Base-by-base conservation (phyloP, 73 alveolate species). In the Loxodes magnus region DNA sequence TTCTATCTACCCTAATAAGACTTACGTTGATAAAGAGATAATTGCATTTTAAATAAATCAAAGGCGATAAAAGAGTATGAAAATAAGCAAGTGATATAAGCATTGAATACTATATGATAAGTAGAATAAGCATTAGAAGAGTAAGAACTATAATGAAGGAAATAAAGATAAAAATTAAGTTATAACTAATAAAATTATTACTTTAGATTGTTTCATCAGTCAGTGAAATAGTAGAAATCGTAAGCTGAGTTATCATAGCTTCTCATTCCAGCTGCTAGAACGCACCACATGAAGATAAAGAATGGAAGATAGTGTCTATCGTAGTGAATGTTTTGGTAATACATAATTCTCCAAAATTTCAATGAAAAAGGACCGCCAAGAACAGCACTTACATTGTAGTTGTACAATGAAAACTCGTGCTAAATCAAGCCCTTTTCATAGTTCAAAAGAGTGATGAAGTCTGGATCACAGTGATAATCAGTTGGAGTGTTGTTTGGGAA, bases 241-340 rank as follows among this genome's bases (percentile, higher is more conserved):
- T 46, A 46, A 46, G 59, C 59, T 24, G 59, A 46, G 59, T 46
- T 46, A 41, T 46, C 59, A 25, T 12, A 46, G 6, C 43, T 9
- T 24, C 59, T 46, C 59, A 46, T 46, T 1, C 35, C 16, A 1
- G 36, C 51, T 25, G 35, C 16, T 10, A 37, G 43, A 10, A 23
- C 50, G 22, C 59, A 37, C 14, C 27, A 46, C 7, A 46, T 24
- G 26, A 46, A 46, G 27, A 46, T 14, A n/a, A 24, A 20, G 43
- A 37, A 46, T n/a, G 59, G 59, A 25, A 46, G 22, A 14, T 25
- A 0, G 17, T 46, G 34, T 25, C 22, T 0, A 12, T 46, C 27
- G 7, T 41, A 37, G n/a, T 37, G 15, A 16, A 19, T n/a, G n/a
- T 46, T 37, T 23, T 46, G 22, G 14, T 19, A 46, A 24, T 46